phyloP scores from a whole-genome alignment of 2,329 filamentous ascomycete genomes.

The Lasiodiplodia citricola region DNA sequence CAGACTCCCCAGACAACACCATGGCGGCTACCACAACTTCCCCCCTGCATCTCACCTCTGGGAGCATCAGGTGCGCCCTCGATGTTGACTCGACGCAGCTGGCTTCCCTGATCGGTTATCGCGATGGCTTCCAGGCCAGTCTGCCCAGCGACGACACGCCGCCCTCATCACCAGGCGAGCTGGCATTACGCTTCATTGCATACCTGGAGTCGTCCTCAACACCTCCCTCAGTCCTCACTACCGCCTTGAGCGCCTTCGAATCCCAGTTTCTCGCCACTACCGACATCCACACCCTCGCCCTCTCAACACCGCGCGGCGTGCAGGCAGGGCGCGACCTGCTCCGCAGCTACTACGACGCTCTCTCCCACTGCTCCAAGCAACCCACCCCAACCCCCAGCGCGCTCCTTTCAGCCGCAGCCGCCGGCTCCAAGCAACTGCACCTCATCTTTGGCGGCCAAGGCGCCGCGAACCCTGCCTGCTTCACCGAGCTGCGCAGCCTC shows the following conservation, averaged over 20 bases:
- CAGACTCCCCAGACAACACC: not conserved
- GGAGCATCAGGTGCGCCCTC: not conserved
- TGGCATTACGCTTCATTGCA: not conserved
- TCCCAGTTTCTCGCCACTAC: not conserved
- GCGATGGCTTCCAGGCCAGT: not conserved
- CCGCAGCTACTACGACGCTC: not conserved
- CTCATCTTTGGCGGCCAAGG: constrained; percentile 5
- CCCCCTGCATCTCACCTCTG: not conserved
- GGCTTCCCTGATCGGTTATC: not conserved
- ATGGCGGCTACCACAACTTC: not conserved
- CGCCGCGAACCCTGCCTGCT: not conserved
- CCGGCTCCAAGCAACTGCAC: not conserved
- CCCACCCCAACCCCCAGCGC: constrained; percentile 31
- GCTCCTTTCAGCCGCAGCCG: not conserved
- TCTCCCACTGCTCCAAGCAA: not conserved
- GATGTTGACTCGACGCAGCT: not conserved
- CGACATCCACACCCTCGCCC: not conserved
- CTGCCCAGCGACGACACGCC: not conserved
- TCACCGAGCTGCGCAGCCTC: not conserved
- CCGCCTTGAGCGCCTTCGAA: not conserved
- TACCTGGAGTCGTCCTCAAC: not conserved
- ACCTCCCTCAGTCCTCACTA: not conserved
- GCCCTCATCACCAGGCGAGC: not conserved
- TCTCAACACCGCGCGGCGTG: not conserved
- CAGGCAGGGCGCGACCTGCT: not conserved